These are phyloP conservation scores for Penicillium turbatum DNA, from an alignment of 495 filamentous ascomycete species.

Conservation along the genomic window DNA sequence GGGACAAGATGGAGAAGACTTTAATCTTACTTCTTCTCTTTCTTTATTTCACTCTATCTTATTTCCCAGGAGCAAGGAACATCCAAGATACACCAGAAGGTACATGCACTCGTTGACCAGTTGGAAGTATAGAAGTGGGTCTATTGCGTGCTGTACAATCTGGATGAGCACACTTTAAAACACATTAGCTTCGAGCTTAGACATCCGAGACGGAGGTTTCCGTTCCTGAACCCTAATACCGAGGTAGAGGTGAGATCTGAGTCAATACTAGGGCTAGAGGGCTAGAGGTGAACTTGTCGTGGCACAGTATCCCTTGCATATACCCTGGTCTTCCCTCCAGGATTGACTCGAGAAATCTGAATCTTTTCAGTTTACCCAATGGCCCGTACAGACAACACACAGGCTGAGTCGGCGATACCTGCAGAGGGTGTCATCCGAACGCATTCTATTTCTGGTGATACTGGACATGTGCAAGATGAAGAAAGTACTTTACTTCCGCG, in stretches of 20 bases:
- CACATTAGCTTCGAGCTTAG: not conserved
- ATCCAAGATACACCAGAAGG: not conserved
- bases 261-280: no score
- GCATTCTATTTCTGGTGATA: not conserved
- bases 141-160: slow-evolving; percentile 20
- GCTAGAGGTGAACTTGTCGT: no score
- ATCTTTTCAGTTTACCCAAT: not conserved
- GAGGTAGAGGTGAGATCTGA: no score
- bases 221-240: no score
- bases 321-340: no score
- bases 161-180: not conserved
- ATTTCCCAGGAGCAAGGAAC: not conserved
- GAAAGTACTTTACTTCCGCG: slow-evolving; percentile 21
- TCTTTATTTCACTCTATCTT: not conserved
- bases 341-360: not conserved
- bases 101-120: not conserved
- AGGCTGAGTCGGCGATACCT: not conserved
- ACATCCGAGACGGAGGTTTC: no score
- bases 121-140: not conserved
- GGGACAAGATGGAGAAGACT: not conserved
- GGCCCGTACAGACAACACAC: not conserved
- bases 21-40: not conserved
- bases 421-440: not conserved
- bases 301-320: no score
- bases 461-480: slow-evolving; percentile 17